A percentile compares a stretch with the other conserved stretches of the same genome.
Evolutionary conservation across 2,329 filamentous ascomycete genomes (phyloP).

Genomic region (Colletotrichum chrysophilum): DNA sequence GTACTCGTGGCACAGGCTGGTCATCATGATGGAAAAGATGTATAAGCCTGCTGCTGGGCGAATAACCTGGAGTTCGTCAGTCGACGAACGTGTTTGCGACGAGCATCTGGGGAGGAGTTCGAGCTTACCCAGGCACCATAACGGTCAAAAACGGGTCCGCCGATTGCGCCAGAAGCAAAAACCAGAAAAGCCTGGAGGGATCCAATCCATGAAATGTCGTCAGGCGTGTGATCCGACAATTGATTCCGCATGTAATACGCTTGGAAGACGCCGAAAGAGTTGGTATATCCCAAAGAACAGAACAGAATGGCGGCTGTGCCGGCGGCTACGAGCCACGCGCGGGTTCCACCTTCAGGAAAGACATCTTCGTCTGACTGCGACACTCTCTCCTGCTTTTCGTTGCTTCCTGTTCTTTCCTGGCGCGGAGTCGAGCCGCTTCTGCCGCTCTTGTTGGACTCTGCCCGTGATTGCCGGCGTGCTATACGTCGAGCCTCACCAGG

Average conservation of each 20-base stretch:
- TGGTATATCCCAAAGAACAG: slow-evolving; percentile 30
- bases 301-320: slow-evolving; percentile 38
- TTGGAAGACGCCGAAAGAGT: slow-evolving; percentile 31
- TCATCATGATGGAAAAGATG: slow-evolving; percentile 35
- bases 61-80: slow-evolving; percentile 12
- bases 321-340: slow-evolving; percentile 45
- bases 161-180: slow-evolving; percentile 24
- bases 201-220: slow-evolving; percentile 32
- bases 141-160: slow-evolving; percentile 24
- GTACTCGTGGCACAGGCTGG: slow-evolving; percentile 39
- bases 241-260: slow-evolving; percentile 31
- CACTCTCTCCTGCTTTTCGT: background rate
- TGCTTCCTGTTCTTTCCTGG: background rate
- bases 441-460: background rate
- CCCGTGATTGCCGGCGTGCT: background rate
- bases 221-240: slow-evolving; percentile 23
- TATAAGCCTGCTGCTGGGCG: slow-evolving; percentile 21
- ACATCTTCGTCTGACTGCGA: background rate
- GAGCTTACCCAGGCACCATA: slow-evolving; percentile 23
- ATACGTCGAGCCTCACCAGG: background rate
- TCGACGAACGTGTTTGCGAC: fast-evolving
- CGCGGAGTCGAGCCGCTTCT: background rate
- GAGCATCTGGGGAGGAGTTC: background rate
- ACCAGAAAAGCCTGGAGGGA: slow-evolving; percentile 28
- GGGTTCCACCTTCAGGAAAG: slow-evolving; percentile 36